phyloP scores from a whole-genome alignment of 768 basidiomycete species.

The Leccinum variicolor region DNA sequence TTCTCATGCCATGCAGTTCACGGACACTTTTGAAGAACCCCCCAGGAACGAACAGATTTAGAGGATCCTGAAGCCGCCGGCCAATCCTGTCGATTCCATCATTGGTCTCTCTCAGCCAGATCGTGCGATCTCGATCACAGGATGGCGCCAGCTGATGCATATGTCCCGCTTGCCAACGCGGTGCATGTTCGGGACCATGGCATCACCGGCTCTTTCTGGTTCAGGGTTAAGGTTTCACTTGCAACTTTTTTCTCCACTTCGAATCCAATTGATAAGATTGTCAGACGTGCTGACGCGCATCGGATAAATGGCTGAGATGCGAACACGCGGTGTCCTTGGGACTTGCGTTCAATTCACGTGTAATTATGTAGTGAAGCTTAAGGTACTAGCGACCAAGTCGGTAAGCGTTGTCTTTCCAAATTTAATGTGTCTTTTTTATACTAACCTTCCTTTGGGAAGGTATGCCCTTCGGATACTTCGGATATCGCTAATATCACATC shows the following conservation, averaged over 20 bases:
- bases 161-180: conserved; percentile 1
- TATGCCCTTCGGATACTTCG: conserved; percentile 17
- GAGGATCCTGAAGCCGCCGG: conserved; percentile 8
- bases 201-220: conserved; percentile 7
- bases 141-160: conserved; percentile 4
- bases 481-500: conserved; percentile 19
- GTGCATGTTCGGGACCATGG: background rate
- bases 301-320: conserved; percentile 19
- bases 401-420: conserved; percentile 22
- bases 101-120: conserved; percentile 13
- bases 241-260: background rate
- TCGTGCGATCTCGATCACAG: conserved; percentile 20
- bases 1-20: conserved; percentile 10
- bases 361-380: conserved; percentile 28
- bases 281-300: background rate
- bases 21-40: conserved; percentile 4
- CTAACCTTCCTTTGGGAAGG: conserved; percentile 20
- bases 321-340: conserved; percentile 29
- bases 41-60: conserved; percentile 14
- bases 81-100: conserved; percentile 20
- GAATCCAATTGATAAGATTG: conserved; percentile 5
- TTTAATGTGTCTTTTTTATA: conserved; percentile 27
- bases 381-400: conserved; percentile 28
- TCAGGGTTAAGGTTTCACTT: conserved; percentile 19
- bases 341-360: conserved; percentile 19